Base-by-base conservation (phyloP, 2,329 filamentous ascomycete species). In the Atkinsonella hypoxylon region DNA sequence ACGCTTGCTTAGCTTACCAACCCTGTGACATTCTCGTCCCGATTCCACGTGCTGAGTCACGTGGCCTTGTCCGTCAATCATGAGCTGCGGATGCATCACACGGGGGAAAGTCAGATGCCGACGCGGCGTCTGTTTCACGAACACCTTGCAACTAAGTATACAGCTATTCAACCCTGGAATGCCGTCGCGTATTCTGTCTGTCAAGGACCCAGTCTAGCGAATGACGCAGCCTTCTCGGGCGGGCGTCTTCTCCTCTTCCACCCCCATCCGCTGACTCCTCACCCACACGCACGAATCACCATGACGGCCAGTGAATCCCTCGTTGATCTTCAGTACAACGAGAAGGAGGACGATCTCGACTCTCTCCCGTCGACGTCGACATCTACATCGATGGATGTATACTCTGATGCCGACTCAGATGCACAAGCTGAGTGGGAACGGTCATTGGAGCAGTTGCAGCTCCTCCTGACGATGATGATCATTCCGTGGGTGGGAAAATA, bases 371-470 rank as follows among this genome's bases (percentile, higher is more conserved):
- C 82, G 50, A 49, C 42, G 18, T 36, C 39, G n/a, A 38, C 40
- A 10, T 49, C 46, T 22, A 71, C 76, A 45, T 76, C 77, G 17
- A 78, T 76, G 47, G 81, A 83, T 36, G 60, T 71, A 47, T 73
- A 73, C 57, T 74, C 72, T 32, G 80, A 85, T 47, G 74, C 76
- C 53, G 74, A 85, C 53, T 89, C 86, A 39, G 91, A 97, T 64
- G 93, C 93, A 10, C 91, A 98, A 68, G 79, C 80, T 54, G 91
- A 98, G 70, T 98, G 93, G 93, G 85, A 91, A 61, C 87, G 90
- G 61, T 95, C 87, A 61, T 72, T 98, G 55, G 88, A 96, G 68
- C 93, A 98, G 70, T 71, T 98, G 53, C 89, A 98, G 71, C 75
- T 97, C 57, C 75, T 98, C 58, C 70, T 97, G 64, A 95, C 87